These are phyloP conservation scores for Tulasnella sp. DNA, from an alignment of 768 basidiomycete genomes.

Conservation along the genomic window DNA sequence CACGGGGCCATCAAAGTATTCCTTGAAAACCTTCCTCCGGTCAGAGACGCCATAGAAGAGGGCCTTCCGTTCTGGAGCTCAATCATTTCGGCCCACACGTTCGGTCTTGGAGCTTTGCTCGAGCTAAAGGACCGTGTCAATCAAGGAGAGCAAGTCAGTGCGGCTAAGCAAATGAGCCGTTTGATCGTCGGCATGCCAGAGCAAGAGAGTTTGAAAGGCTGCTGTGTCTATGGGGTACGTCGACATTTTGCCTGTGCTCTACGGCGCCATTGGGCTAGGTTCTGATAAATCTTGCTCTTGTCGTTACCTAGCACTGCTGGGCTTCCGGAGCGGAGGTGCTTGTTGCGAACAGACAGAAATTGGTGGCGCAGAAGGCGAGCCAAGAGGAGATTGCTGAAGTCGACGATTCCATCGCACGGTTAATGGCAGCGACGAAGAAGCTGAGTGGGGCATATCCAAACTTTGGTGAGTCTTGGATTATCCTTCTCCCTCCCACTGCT, in stretches of 20 bases:
- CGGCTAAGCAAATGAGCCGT: not conserved
- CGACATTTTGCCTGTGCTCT: not conserved
- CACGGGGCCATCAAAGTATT: not conserved
- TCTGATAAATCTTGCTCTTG: not conserved
- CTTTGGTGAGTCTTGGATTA: not conserved
- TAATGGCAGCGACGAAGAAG: constrained; percentile 4
- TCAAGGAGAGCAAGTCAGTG: not conserved
- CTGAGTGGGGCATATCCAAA: not conserved
- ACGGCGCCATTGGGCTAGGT: not conserved
- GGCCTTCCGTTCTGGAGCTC: not conserved
- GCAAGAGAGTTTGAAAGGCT: not conserved
- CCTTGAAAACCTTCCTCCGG: not conserved
- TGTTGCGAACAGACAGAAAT: not conserved
- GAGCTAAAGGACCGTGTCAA: not conserved
- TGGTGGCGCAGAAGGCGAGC: not conserved
- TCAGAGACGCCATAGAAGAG: not conserved
- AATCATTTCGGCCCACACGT: not conserved
- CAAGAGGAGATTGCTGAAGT: not conserved
- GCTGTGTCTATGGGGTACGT: not conserved
- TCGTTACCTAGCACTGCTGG: not conserved
- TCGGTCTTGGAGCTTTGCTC: constrained; percentile 1
- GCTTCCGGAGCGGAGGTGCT: not conserved
- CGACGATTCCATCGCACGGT: not conserved
- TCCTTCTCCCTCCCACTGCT: not conserved
- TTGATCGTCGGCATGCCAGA: not conserved